phyloP scores from a whole-genome alignment of 2,329 filamentous ascomycete species.

The Fusarium pilosicola region DNA sequence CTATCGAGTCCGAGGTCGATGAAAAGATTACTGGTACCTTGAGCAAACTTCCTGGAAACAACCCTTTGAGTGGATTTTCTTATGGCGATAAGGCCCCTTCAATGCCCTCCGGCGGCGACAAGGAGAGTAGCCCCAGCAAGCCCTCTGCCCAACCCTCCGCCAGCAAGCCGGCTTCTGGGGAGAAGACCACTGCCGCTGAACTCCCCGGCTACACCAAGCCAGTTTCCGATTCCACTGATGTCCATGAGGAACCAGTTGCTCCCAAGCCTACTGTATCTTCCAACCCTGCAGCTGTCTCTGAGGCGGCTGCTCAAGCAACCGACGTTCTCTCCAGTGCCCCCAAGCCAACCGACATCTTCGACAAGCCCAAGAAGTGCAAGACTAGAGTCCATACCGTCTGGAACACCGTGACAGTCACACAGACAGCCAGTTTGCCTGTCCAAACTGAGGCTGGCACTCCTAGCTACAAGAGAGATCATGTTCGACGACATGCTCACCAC shows the following conservation, averaged over 20 bases:
- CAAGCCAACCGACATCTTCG: slow-evolving; percentile 30
- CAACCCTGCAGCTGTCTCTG: slow-evolving; percentile 24
- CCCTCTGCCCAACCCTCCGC: slow-evolving; percentile 1
- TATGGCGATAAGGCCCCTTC: slow-evolving; percentile 49
- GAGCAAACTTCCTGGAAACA: slow-evolving; percentile 63
- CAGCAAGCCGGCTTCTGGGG: slow-evolving; percentile 15
- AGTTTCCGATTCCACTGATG: slow-evolving; percentile 6
- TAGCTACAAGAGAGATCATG: slow-evolving; percentile 39
- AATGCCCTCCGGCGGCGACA: slow-evolving; percentile 18
- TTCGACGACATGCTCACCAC: slow-evolving; percentile 51
- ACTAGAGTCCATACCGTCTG: slow-evolving; percentile 53
- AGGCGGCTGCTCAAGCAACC: slow-evolving; percentile 27
- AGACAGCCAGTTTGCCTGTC: slow-evolving; percentile 36
- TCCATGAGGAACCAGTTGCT: slow-evolving; percentile 3
- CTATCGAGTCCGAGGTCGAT: slow-evolving; percentile 58
- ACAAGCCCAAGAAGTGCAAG: slow-evolving; percentile 40
- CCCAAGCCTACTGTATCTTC: slow-evolving; percentile 21
- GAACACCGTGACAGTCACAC: slow-evolving; percentile 58
- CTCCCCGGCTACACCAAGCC: slow-evolving; percentile 20
- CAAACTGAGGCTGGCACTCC: slow-evolving; percentile 22
- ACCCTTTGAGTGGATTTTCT: slow-evolving; percentile 63
- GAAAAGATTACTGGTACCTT: slow-evolving; percentile 58
- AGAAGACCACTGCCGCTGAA: slow-evolving; percentile 19
- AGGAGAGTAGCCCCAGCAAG: slow-evolving; percentile 13
- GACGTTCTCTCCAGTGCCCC: slow-evolving; percentile 12